A percentile compares a stretch with the other conserved stretches of the same genome.
Conservation (phyloP, 2,329 filamentous ascomycete genomes). For the Calonectria hawksworthii region DNA sequence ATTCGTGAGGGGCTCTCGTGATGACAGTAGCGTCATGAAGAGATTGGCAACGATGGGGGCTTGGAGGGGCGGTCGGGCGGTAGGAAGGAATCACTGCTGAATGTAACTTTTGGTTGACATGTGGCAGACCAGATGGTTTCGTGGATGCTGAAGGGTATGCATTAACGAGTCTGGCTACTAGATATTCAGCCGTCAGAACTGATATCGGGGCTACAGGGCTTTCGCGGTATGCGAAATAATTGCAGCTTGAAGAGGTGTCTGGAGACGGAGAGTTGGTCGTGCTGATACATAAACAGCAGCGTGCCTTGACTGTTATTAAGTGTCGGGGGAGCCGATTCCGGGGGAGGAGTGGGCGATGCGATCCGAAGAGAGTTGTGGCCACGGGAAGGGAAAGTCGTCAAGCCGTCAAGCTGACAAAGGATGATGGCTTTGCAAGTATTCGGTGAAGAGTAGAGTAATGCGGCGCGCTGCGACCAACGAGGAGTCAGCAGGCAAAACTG, state of each 20-base stretch:
- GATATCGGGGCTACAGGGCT: constrained; percentile 90
- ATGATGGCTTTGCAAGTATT: constrained; percentile 20
- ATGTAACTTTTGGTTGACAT: constrained; percentile 69
- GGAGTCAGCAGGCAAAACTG: constrained; percentile 44
- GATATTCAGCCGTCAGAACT: constrained; percentile 90
- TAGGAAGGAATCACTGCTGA: constrained; percentile 66
- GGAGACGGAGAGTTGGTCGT: constrained; percentile 90
- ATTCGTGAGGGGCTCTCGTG: constrained; percentile 33
- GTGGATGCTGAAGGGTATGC: constrained; percentile 66
- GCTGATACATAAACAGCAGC: constrained; percentile 97
- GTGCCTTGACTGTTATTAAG: constrained; percentile 51
- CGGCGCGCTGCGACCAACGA: constrained; percentile 45
- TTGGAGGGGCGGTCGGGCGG: constrained; percentile 57
- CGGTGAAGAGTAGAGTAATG: constrained; percentile 28
- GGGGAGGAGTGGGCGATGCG: constrained; percentile 20
- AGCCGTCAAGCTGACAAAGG: constrained; percentile 9
- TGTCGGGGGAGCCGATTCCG: constrained; percentile 45
- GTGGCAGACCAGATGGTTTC: constrained; percentile 64
- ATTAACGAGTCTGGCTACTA: constrained; percentile 65
- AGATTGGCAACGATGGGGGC: constrained; percentile 50
- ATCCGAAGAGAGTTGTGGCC: not conserved
- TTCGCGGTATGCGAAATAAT: constrained; percentile 95
- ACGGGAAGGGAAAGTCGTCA: constrained; percentile 1
- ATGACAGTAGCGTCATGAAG: constrained; percentile 57
- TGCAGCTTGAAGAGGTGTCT: constrained; percentile 97